Evolutionary conservation across 352 stramenopile species (phyloP).

Genomic region (Thraustochytrium sp.): DNA sequence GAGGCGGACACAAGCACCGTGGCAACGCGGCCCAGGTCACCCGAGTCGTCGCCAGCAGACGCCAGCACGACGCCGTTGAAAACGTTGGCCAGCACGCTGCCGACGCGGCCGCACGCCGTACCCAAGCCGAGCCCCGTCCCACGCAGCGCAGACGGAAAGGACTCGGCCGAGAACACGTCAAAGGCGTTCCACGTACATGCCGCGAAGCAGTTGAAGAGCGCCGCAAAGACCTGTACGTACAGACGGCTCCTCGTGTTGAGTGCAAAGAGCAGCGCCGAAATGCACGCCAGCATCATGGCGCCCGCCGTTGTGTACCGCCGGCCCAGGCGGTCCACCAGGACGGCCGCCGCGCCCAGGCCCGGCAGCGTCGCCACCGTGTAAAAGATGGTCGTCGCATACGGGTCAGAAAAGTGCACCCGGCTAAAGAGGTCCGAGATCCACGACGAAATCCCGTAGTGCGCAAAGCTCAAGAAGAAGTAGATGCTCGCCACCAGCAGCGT

Average conservation of each 20-base stretch:
- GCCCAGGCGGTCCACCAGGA: constrained; percentile 11
- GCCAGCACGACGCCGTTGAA: constrained; percentile 15
- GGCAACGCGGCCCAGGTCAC: neutral
- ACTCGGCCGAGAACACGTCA: constrained; percentile 33
- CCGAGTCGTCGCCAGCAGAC: neutral
- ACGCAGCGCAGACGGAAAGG: neutral
- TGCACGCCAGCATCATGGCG: neutral
- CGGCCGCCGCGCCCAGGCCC: neutral
- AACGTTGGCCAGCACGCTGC: constrained; percentile 9
- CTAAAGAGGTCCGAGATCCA: constrained; percentile 37
- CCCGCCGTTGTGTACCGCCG: neutral
- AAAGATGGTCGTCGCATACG: constrained; percentile 9
- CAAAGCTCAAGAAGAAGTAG: constrained; percentile 39
- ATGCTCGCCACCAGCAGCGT: neutral
- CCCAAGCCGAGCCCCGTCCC: neutral
- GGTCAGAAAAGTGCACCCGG: constrained; percentile 39
- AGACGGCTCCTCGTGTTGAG: neutral
- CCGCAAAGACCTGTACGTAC: constrained; percentile 14
- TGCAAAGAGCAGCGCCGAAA: constrained; percentile 23
- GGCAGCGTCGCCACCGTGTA: constrained; percentile 17
- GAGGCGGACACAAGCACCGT: neutral
- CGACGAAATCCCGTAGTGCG: constrained; percentile 35
- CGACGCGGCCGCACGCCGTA: neutral
- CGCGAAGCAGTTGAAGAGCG: constrained; percentile 12
- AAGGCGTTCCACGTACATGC: constrained; percentile 31